These are phyloP conservation scores for Lenwebbia sp. DNA, from an alignment of 345 rosid species.

Conservation along the genomic window DNA sequence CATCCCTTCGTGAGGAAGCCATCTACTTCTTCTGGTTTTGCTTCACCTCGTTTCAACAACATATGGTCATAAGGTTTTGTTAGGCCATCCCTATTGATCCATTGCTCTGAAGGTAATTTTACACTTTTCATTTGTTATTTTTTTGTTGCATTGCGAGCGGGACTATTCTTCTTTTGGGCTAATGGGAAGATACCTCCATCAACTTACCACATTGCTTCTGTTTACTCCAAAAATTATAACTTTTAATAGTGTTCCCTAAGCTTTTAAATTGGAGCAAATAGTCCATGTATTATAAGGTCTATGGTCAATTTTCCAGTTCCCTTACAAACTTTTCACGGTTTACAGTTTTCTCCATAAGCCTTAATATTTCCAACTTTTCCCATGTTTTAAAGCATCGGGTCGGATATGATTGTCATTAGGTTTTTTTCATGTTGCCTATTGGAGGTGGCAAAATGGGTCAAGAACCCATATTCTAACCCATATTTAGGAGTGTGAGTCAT, in stretches of 20 bases:
- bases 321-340: background rate
- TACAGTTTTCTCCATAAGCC: background rate
- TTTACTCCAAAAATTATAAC: background rate
- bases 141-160: background rate
- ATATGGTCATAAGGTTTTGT: background rate
- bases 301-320: background rate
- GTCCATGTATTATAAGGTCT: background rate
- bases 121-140: background rate
- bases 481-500: no score
- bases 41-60: background rate
- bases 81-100: background rate
- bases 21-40: background rate
- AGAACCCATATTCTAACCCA: no score
- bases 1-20: conserved; percentile 9
- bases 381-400: background rate
- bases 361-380: background rate
- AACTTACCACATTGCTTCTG: background rate
- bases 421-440: no score
- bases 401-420: background rate
- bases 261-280: background rate
- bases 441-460: no score
- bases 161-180: background rate
- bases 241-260: background rate
- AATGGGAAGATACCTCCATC: background rate
- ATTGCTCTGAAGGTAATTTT: background rate